A percentile compares a stretch with the other conserved stretches of the same genome.
Conservation (phyloP, 768 basidiomycete genomes). For the Boletus sp. region DNA sequence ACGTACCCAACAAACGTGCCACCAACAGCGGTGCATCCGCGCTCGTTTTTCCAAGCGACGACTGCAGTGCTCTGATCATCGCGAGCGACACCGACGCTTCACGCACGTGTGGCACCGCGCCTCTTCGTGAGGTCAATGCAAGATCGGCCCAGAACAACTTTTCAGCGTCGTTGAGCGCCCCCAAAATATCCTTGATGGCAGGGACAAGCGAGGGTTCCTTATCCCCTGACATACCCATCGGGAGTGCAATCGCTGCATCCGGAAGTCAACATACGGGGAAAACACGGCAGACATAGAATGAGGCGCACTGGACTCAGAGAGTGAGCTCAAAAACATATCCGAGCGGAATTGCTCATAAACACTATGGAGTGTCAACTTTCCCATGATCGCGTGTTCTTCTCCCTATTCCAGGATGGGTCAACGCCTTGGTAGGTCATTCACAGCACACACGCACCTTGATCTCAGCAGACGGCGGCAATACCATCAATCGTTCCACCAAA, state of each 20-base stretch:
- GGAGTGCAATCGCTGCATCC: constrained; percentile 70
- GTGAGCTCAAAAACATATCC: constrained; percentile 87
- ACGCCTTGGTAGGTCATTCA: background rate
- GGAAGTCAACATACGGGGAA: constrained; percentile 6
- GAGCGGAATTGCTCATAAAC: constrained; percentile 75
- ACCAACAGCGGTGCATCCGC: constrained; percentile 51
- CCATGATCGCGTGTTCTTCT: constrained; percentile 72
- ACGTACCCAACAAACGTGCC: constrained; percentile 59
- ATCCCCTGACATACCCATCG: constrained; percentile 67
- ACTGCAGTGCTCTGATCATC: constrained; percentile 70
- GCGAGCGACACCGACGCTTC: constrained; percentile 71
- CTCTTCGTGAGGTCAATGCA: constrained; percentile 48
- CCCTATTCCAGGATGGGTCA: constrained; percentile 43
- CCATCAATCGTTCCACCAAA: constrained; percentile 55
- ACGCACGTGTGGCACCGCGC: constrained; percentile 67
- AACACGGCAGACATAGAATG: background rate
- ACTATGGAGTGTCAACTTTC: constrained; percentile 71
- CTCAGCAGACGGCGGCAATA: constrained; percentile 52
- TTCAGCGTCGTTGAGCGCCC: constrained; percentile 64
- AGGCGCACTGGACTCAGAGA: constrained; percentile 83
- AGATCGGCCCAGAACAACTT: constrained; percentile 67
- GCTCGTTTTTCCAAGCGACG: constrained; percentile 66
- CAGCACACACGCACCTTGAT: constrained; percentile 47
- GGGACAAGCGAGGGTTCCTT: constrained; percentile 37
- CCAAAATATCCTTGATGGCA: constrained; percentile 55